These are phyloP conservation scores for Podospora appendiculata DNA, from an alignment of 495 filamentous ascomycete genomes.

Conservation along the genomic window DNA sequence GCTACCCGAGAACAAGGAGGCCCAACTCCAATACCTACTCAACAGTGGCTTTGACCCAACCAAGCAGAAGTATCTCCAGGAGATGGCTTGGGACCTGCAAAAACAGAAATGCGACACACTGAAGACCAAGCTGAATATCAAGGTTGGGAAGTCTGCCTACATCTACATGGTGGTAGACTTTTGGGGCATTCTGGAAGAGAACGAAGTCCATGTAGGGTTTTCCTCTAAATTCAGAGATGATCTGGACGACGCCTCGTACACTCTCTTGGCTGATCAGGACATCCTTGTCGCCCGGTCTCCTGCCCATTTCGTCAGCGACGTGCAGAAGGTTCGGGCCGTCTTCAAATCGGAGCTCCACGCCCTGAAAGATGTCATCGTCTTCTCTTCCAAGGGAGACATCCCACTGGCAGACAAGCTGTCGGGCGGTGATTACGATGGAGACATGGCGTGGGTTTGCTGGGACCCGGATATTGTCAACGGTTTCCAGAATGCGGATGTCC, in stretches of 20 bases:
- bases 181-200: conserved; percentile 55
- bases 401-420: conserved; percentile 76
- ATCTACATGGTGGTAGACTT: conserved; percentile 80
- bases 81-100: conserved; percentile 47
- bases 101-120: conserved; percentile 46
- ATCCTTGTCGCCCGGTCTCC: conserved; percentile 82
- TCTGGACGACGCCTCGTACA: conserved; percentile 45
- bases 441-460: conserved; percentile 88
- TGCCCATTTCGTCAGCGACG: conserved; percentile 72
- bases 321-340: conserved; percentile 58
- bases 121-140: conserved; percentile 60
- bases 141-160: conserved; percentile 66
- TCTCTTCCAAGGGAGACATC: conserved; percentile 59
- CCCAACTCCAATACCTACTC: conserved; percentile 48
- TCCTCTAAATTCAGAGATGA: conserved; percentile 56
- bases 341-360: conserved; percentile 60
- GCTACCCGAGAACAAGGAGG: conserved; percentile 42
- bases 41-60: conserved; percentile 60
- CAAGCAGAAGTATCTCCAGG: conserved; percentile 50
- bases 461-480: conserved; percentile 62
- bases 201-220: conserved; percentile 75
- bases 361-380: conserved; percentile 84
- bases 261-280: conserved; percentile 57
- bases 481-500: conserved; percentile 66
- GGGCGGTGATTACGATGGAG: conserved; percentile 93